phyloP scores from a whole-genome alignment of 1,284 basidiomycete species.

The Tremellales sp. region DNA sequence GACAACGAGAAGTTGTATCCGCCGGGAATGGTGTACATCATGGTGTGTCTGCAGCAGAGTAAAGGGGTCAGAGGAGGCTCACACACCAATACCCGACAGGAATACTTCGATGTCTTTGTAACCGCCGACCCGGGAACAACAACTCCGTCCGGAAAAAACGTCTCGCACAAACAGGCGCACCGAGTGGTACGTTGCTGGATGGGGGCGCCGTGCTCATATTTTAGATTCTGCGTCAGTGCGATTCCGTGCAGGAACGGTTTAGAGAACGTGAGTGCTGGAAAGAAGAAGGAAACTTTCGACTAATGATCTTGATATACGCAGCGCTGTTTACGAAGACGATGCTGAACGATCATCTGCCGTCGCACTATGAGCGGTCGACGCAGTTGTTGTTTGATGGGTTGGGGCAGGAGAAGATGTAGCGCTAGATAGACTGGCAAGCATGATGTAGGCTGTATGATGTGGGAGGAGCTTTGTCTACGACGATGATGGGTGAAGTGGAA shows the following conservation, averaged over 20 bases:
- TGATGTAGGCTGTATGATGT: too few species aligned
- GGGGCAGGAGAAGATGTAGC: slow-evolving; percentile 16
- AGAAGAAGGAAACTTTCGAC: neutral
- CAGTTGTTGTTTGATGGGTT: slow-evolving; percentile 40
- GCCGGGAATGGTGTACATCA: slow-evolving; percentile 42
- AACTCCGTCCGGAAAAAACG: neutral
- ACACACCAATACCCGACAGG: slow-evolving; percentile 26
- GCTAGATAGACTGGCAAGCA: too few species aligned
- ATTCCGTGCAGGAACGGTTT: slow-evolving; percentile 52
- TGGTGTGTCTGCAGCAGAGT: slow-evolving; percentile 21
- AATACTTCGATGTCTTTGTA: slow-evolving; percentile 49
- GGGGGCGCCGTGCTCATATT: neutral
- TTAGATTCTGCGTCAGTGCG: slow-evolving; percentile 47
- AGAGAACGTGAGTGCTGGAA: slow-evolving; percentile 48
- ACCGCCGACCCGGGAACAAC: slow-evolving; percentile 18
- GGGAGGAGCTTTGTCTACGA: too few species aligned
- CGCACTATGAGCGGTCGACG: slow-evolving; percentile 42
- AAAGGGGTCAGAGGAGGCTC: neutral
- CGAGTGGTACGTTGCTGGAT: slow-evolving; percentile 39
- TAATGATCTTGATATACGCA: slow-evolving; percentile 8
- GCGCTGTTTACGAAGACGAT: slow-evolving; percentile 43
- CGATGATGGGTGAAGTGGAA: too few species aligned
- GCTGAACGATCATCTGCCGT: slow-evolving; percentile 47
- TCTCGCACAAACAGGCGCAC: slow-evolving; percentile 42
- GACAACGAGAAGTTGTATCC: slow-evolving; percentile 51